phyloP scores from a whole-genome alignment of 495 filamentous ascomycete genomes.

The Penicillium parvum region DNA sequence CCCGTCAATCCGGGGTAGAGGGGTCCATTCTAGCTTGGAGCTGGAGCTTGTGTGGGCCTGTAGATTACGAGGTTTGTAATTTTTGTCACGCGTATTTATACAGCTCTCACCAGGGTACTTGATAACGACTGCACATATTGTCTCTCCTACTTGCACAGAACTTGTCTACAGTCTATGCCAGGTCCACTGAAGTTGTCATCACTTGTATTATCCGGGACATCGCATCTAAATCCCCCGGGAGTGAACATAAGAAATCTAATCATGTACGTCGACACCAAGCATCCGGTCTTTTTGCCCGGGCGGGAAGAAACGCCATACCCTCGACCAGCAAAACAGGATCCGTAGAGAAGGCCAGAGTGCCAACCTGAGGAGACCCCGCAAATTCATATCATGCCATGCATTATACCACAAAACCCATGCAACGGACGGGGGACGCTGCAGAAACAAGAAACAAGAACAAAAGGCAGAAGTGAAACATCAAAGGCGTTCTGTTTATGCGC shows the following conservation, averaged over 20 bases:
- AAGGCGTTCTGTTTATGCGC: slow-evolving; percentile 32
- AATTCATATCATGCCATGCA: slow-evolving; percentile 46
- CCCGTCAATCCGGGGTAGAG: slow-evolving; percentile 24
- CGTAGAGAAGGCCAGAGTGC: background rate
- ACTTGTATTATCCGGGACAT: slow-evolving; percentile 32
- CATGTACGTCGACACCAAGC: slow-evolving; percentile 31
- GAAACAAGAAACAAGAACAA: slow-evolving; percentile 21
- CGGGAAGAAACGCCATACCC: slow-evolving; percentile 31
- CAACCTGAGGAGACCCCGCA: background rate
- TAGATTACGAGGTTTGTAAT: slow-evolving; percentile 5
- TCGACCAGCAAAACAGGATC: slow-evolving; percentile 15
- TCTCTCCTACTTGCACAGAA: background rate
- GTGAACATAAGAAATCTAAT: slow-evolving; percentile 35
- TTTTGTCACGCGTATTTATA: slow-evolving; percentile 5
- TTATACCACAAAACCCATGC: slow-evolving; percentile 41
- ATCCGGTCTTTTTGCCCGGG: slow-evolving; percentile 29
- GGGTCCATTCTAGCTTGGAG: too few relatives aligned
- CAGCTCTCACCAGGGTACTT: too few relatives aligned
- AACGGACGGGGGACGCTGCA: slow-evolving; percentile 34
- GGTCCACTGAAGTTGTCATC: slow-evolving; percentile 9
- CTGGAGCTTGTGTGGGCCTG: slow-evolving; percentile 25
- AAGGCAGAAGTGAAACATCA: slow-evolving; percentile 15
- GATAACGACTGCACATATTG: too few relatives aligned
- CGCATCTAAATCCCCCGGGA: slow-evolving; percentile 27
- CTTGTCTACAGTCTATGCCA: too few relatives aligned